A percentile compares a stretch with the other conserved stretches of the same genome.
Evolutionary conservation across 2,329 filamentous ascomycete genomes (phyloP).

Genomic region (Diaporthe velutina): DNA sequence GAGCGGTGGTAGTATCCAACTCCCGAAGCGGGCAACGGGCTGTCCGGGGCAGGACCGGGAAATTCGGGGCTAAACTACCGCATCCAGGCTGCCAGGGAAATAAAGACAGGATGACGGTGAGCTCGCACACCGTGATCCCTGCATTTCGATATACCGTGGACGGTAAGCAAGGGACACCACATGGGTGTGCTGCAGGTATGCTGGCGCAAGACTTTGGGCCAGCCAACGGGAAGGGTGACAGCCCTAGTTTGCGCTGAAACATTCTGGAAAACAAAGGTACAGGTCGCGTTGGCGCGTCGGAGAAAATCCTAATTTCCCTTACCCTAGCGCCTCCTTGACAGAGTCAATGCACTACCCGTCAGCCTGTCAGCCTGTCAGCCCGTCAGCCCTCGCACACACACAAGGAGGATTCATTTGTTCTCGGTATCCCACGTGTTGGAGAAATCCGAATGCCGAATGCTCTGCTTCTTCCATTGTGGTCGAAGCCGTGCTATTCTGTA

Average conservation of each 20-base stretch:
- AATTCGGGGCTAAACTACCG: background rate
- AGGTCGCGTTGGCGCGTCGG: conserved; percentile 9
- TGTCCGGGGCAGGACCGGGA: background rate
- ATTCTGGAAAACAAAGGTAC: conserved; percentile 7
- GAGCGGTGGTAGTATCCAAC: background rate
- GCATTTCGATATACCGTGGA: background rate
- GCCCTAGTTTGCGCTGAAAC: conserved; percentile 10
- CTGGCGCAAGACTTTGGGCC: background rate
- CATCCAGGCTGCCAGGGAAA: background rate
- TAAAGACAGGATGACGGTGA: background rate
- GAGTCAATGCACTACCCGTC: background rate
- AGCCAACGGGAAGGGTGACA: conserved; percentile 9
- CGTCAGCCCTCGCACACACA: background rate
- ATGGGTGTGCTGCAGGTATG: background rate
- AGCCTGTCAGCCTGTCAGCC: no score
- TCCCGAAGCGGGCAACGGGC: conserved; percentile 2
- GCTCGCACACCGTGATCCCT: background rate
- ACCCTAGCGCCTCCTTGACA: background rate
- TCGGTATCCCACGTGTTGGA: no score
- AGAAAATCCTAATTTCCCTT: conserved; percentile 22
- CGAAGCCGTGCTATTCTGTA: background rate
- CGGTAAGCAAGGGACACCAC: background rate
- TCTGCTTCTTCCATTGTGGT: background rate
- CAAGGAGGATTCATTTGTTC: background rate
- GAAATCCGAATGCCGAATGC: background rate